Evolutionary conservation across 2,329 filamentous ascomycete species (phyloP), one percentile per base, ranked within the genome.

Genomic region (Cercospora janseana): DNA sequence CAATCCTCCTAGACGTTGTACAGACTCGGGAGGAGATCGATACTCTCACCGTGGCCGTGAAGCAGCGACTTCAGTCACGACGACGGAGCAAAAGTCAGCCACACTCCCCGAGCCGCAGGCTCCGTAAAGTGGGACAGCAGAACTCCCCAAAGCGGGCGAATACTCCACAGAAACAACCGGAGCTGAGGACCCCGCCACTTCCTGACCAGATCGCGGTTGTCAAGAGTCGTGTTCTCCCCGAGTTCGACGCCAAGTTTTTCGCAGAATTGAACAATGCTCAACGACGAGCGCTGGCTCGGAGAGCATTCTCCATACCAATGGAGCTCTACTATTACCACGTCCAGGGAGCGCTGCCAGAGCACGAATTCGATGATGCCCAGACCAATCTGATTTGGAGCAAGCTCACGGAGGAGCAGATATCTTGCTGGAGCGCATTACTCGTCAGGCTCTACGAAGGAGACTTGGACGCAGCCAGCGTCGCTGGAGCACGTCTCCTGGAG

Each of bases 291-390:
- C 40, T 43, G 9, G 40, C 40, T 9, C 0, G 40, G 10, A 28
- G 21, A 31, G 24, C 24, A n/a, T 31, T 28, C 16, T 43, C 40
- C 18, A 13, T 43, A 9, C 40, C 40, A 16, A 29, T 43, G 12
- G 40, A 43, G 40, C 40, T 43, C 2, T 43, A 27, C 26, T 43
- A 29, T 26, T 28, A 43, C 27, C 40, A 43, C 40, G 13, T 43
- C 12, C 24, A 26, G 24, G 24, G 27, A 27, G 40, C 24, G 13
- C 16, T 43, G 23, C 40, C 13, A 12, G 16, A 43, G 5, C 24
- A 18, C 13, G 9, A 15, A 3, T 9, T 26, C 15, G 9, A 13
- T n/a, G n/a, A 26, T 18, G 40, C 28, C 9, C 40, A 43, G 27
- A 28, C 16, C 13, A 31, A 18, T 26, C 16, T 43, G 40, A 43